These are phyloP conservation scores for Rhodosporidiobolus sp. DNA, from an alignment of 768 basidiomycete genomes.

Conservation along the genomic window DNA sequence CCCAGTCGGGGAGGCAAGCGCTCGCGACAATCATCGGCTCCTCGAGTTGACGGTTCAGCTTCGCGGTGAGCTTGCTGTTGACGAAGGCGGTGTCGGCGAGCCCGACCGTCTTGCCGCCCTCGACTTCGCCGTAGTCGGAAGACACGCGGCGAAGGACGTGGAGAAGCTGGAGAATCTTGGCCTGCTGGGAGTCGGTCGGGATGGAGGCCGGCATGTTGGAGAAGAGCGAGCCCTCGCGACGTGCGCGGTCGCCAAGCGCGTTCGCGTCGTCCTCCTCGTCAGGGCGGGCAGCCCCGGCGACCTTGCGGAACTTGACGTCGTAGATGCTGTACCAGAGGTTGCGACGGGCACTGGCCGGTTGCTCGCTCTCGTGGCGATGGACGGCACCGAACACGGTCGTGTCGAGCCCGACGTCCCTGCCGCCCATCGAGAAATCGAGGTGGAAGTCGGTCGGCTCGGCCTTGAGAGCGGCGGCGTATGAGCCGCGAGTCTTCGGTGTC, in stretches of 20 bases:
- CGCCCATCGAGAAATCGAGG: conserved; percentile 91
- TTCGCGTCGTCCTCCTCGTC: conserved; percentile 33
- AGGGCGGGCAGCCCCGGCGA: conserved; percentile 56
- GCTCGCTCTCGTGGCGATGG: conserved; percentile 73
- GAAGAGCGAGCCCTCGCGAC: conserved; percentile 56
- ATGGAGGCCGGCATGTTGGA: conserved; percentile 69
- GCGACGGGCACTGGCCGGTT: conserved; percentile 1
- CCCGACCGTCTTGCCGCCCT: neutral
- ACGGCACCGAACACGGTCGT: conserved; percentile 95
- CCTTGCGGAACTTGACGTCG: conserved; percentile 88
- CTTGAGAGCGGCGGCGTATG: conserved; percentile 92
- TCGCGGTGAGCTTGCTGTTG: conserved; percentile 96
- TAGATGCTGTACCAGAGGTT: conserved; percentile 76
- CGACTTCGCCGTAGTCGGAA: conserved; percentile 47
- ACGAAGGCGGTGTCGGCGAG: conserved; percentile 82
- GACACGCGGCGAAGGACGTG: conserved; percentile 83
- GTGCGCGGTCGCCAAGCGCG: conserved; percentile 14
- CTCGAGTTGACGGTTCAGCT: conserved; percentile 92
- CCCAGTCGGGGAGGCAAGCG: conserved; percentile 96
- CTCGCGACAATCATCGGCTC: conserved; percentile 99
- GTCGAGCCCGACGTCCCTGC: conserved; percentile 74
- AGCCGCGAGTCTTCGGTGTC: conserved; percentile 47
- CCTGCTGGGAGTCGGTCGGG: conserved; percentile 75
- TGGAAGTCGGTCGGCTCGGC: conserved; percentile 94
- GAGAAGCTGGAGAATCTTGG: conserved; percentile 85